Evolutionary conservation across 2,329 filamentous ascomycete genomes (phyloP), one percentile per base, ranked within the genome.

Genomic region (Sphaerostilbella broomeana): DNA sequence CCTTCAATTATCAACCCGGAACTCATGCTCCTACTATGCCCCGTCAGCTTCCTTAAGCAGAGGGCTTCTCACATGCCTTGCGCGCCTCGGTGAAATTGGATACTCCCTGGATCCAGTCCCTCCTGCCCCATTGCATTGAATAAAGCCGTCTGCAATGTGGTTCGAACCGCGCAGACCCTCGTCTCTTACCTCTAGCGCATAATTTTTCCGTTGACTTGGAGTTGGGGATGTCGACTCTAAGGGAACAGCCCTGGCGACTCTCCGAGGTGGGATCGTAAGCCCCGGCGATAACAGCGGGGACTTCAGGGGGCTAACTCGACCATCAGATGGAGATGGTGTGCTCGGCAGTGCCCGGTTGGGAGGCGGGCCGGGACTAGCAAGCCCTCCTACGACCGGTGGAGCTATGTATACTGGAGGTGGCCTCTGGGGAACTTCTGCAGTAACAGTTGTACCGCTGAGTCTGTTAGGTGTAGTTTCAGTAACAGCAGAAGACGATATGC

Each of bases 281-380:
- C n/a, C 28, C n/a, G 43, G 26, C 6, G 34, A 20, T 11, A 25
- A 13, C 4, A 30, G n/a, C 3, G 37, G 20, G 4, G 43, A 40
- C 13, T 26, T 47, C 32, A 40, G 47, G 11, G 47, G 51, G 5
- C 45, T 51, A 2, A 36, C 31, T 2, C 44, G 42, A 1, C 45
- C 42, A 12, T 38, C 32, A 7, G 28, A 34, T 25, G 60, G 59
- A 5, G 25, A 13, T 6, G 35, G 31, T n/a, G 57, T 55, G 1
- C 50, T 48, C 0, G 67, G 67, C 3, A 73, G 59, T 3, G 65
- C 65, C n/a, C 61, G 57, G 5, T 47, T 66, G 0, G 70, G 70
- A 1, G 69, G 68, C 1, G 71, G 68, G 0, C 68, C 66, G 15
- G 63, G 53, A 19, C 57, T 53, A n/a, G 50, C 47, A 17, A 59